These are phyloP conservation scores for Neophaeococcomyces mojaviensis DNA, from an alignment of 2,329 filamentous ascomycete species.

Conservation along the genomic window DNA sequence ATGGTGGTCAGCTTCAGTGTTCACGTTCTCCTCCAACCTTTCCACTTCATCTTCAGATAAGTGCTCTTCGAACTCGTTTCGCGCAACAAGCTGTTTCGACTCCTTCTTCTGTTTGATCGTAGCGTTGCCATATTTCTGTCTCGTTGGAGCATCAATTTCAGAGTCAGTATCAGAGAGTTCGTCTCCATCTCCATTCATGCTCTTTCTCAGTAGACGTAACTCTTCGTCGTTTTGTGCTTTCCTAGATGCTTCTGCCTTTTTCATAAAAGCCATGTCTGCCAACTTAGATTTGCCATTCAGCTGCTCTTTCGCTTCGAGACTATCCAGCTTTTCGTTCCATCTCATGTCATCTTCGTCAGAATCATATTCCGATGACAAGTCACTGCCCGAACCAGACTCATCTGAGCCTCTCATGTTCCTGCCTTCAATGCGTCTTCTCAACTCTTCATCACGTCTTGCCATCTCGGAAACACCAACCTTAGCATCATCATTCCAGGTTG, in stretches of 20 bases:
- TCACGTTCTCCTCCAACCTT: background rate
- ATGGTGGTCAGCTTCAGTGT: constrained; percentile 12
- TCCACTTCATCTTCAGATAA: constrained; percentile 42
- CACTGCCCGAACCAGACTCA: constrained; percentile 55
- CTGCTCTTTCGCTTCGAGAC: constrained; percentile 30
- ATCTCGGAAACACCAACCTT: constrained; percentile 70
- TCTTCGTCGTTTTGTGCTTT: constrained; percentile 76
- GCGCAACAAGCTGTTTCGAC: constrained; percentile 26
- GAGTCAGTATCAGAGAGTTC: constrained; percentile 49
- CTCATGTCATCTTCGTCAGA: constrained; percentile 52
- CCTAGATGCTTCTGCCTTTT: constrained; percentile 70
- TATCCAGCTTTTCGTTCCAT: constrained; percentile 34
- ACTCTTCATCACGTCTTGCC: constrained; percentile 73
- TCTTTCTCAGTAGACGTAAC: constrained; percentile 59
- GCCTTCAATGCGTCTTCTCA: constrained; percentile 71
- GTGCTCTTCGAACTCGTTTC: constrained; percentile 56
- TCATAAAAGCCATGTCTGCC: constrained; percentile 89
- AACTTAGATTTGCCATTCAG: constrained; percentile 56
- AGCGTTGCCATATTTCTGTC: constrained; percentile 41
- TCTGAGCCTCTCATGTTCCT: constrained; percentile 57
- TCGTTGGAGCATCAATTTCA: constrained; percentile 55
- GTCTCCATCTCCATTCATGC: constrained; percentile 59
- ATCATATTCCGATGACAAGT: constrained; percentile 50
- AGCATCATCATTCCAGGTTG: constrained; percentile 83
- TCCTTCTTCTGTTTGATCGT: constrained; percentile 25